These are phyloP conservation scores for Lachnellula willkommii DNA, from an alignment of 2,329 filamentous ascomycete species.

Conservation along the genomic window DNA sequence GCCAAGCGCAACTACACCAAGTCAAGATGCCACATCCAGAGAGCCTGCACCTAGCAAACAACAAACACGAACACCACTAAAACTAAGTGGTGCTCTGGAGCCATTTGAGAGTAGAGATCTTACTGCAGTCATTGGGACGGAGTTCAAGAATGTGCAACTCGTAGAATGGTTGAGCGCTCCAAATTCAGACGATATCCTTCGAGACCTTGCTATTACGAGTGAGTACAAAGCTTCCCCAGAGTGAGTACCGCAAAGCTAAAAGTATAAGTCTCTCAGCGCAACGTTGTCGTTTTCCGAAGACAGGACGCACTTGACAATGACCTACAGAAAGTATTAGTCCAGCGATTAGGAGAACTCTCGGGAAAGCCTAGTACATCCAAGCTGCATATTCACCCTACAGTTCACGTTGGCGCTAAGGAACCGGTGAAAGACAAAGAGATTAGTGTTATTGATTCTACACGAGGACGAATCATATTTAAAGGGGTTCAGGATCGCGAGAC, in stretches of 20 bases:
- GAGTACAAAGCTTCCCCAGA: constrained; percentile 18
- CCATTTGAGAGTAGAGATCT: constrained; percentile 50
- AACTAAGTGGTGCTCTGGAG: constrained; percentile 3
- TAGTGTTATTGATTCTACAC: constrained; percentile 49
- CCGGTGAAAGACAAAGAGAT: constrained; percentile 43
- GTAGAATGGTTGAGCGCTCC: constrained; percentile 55
- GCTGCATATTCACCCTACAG: constrained; percentile 51
- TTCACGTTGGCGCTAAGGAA: constrained; percentile 36
- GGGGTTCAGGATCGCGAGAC: constrained; percentile 12
- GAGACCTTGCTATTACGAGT: constrained; percentile 53
- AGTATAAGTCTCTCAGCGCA: not conserved
- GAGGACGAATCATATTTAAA: constrained; percentile 42
- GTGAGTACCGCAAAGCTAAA: not conserved
- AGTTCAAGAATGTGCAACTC: constrained; percentile 52
- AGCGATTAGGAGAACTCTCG: constrained; percentile 52
- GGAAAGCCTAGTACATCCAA: constrained; percentile 50
- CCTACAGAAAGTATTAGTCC: constrained; percentile 43
- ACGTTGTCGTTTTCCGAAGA: not conserved
- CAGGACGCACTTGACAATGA: constrained; percentile 23
- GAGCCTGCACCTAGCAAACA: not conserved
- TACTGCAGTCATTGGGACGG: constrained; percentile 56
- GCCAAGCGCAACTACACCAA: not conserved
- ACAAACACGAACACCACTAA: not conserved
- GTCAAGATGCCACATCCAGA: not conserved
- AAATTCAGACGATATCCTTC: constrained; percentile 56